Percentiles rank a stretch among this genome's conserved stretches.
Conservation (phyloP, 345 rosid genomes). For the Salix suchowensis region DNA sequence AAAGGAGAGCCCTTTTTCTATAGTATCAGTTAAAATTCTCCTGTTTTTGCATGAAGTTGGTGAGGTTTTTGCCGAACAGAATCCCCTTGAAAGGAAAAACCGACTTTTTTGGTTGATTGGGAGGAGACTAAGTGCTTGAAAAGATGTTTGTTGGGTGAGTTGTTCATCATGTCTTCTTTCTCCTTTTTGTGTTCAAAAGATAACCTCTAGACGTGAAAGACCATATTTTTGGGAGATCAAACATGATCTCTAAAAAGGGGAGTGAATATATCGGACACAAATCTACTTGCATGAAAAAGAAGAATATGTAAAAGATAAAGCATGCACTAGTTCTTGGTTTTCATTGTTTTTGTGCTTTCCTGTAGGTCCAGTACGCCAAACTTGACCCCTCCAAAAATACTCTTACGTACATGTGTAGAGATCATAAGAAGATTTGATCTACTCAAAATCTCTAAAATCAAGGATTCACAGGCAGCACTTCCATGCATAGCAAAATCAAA, state of each 20-base stretch:
- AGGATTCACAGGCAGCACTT: no score
- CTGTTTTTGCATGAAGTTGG: neutral
- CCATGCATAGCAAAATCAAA: neutral
- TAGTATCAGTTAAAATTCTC: neutral
- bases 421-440: neutral
- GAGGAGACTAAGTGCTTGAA: constrained; percentile 25
- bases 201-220: constrained; percentile 19
- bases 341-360: neutral
- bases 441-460: neutral
- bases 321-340: neutral
- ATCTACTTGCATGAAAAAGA: neutral
- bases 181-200: neutral
- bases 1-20: neutral
- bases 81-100: neutral
- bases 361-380: neutral
- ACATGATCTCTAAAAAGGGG: neutral
- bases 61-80: neutral
- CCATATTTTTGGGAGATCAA: constrained; percentile 30
- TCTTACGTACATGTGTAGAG: neutral
- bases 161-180: neutral
- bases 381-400: neutral
- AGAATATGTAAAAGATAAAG: neutral
- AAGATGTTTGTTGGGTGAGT: constrained; percentile 4
- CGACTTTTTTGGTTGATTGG: neutral
- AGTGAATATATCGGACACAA: neutral